These are phyloP conservation scores for Clohesyomyces aquaticus DNA, from an alignment of 495 filamentous ascomycete species.

Conservation along the genomic window DNA sequence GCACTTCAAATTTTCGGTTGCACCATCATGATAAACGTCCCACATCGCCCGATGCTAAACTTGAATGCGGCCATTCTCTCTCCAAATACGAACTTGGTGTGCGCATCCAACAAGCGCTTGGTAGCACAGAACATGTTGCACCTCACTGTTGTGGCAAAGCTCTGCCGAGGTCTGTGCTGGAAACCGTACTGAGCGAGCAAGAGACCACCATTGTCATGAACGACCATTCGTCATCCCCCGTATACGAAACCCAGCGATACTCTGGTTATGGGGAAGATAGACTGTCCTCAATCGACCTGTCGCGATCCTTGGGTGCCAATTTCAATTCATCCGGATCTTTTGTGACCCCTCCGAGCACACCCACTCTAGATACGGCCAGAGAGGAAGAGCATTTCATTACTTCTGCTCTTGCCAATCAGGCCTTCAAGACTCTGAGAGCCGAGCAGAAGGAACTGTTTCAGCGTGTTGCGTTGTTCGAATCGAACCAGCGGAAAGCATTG, in stretches of 20 bases:
- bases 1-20: conserved; percentile 24
- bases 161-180: conserved; percentile 23
- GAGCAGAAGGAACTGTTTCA: conserved; percentile 34
- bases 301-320: neutral
- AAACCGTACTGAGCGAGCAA: conserved; percentile 22
- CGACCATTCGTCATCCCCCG: neutral
- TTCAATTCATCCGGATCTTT: neutral
- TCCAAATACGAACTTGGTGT: conserved; percentile 28
- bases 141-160: conserved; percentile 28
- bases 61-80: conserved; percentile 32
- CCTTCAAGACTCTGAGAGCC: conserved; percentile 14
- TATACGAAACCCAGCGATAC: conserved; percentile 1
- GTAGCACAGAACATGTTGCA: conserved; percentile 6
- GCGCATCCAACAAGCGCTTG: conserved; percentile 28
- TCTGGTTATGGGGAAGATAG: conserved; percentile 28
- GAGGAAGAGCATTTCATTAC: conserved; percentile 16
- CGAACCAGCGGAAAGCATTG: conserved; percentile 31
- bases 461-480: conserved; percentile 32
- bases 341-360: conserved; percentile 4
- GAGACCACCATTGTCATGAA: conserved; percentile 17
- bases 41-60: conserved; percentile 22
- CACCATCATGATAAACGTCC: conserved; percentile 17
- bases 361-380: neutral
- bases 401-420: conserved; percentile 23
- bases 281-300: conserved; percentile 11